Evolutionary conservation across 192 early-diverging fungal genomes (phyloP), one percentile per base, ranked within the genome.

Genomic region (Podila epicladia): DNA sequence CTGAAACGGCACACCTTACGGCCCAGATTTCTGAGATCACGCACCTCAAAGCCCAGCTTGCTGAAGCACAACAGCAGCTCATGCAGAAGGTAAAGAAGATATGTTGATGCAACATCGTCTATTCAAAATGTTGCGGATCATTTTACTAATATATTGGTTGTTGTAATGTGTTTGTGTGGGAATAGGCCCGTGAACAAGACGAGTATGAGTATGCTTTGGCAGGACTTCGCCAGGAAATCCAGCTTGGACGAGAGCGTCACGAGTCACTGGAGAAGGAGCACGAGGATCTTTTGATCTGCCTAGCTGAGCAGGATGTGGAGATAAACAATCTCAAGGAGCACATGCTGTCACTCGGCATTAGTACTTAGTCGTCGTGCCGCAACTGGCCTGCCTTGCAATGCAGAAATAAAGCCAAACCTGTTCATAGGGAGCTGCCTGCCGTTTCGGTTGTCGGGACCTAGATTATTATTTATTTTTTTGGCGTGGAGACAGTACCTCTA

Each of bases 271-370:
- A 85, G 69, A 89, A 91, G 74, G 94, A 95, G 69, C 93, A 94
- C 61, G 96, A 96, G 64, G 96, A 97, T 72, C 72, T 96, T 64
- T 83, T 96, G 41, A 90, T 95, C 33, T 94, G 89, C 62, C 72
- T 96, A 68, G 94, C 93, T 3, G 96, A 97, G 58, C 94, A 95
- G 72, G 95, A 96, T 65, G 87, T 87, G 32, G 77, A 80, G 49
- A 53, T 80, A 48, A 80, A 65, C 28, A 61, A 28, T 4, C 48
- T 80, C 29, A 80, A 80, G 62, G 62, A 69, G 29, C 65, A 65
- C 22, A 28, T 80, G 7, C 62, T 51, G 11, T 26, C 45, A 4
- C 62, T 80, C 7, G 77, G 71, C 2, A 50, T 65, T 24, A 45
- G 17, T 58, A 29, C 29, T 38, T 60, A 69, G 55, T 57, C 24